These are phyloP conservation scores for Epichloe amarillans DNA, from an alignment of 2,329 filamentous ascomycete species.

Conservation along the genomic window DNA sequence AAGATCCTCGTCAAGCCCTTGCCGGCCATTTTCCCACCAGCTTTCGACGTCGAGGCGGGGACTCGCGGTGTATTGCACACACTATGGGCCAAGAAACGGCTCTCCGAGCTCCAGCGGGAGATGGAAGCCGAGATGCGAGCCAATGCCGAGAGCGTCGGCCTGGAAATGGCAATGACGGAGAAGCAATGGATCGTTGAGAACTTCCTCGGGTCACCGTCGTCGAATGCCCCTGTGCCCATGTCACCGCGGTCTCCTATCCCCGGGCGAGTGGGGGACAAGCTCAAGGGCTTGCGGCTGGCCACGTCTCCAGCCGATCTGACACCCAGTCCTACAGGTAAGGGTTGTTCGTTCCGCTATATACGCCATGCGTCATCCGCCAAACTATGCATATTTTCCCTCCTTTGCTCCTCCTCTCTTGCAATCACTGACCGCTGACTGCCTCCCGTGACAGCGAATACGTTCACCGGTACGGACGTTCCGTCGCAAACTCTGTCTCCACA, in stretches of 20 bases:
- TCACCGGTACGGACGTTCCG: constrained; percentile 20
- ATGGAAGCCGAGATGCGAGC: constrained; percentile 58
- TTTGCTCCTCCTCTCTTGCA: neutral
- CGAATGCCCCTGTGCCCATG: constrained; percentile 14
- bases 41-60: constrained; percentile 56
- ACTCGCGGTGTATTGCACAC: constrained; percentile 78
- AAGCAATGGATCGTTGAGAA: constrained; percentile 75
- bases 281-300: constrained; percentile 64
- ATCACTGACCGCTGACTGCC: neutral
- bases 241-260: constrained; percentile 53
- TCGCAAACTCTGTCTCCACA: constrained; percentile 19
- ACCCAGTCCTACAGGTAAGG: constrained; percentile 37
- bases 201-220: constrained; percentile 34
- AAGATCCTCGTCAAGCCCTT: constrained; percentile 58
- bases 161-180: constrained; percentile 74
- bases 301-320: constrained; percentile 56
- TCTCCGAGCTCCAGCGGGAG: constrained; percentile 63
- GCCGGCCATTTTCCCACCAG: constrained; percentile 73
- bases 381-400: neutral
- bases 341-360: neutral
- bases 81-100: constrained; percentile 74
- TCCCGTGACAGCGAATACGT: constrained; percentile 19
- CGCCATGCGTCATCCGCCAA: too few species aligned
- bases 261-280: constrained; percentile 61
- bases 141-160: constrained; percentile 69